Conservation (phyloP, 257 asterid genomes). For the Scutellaria minor region DNA sequence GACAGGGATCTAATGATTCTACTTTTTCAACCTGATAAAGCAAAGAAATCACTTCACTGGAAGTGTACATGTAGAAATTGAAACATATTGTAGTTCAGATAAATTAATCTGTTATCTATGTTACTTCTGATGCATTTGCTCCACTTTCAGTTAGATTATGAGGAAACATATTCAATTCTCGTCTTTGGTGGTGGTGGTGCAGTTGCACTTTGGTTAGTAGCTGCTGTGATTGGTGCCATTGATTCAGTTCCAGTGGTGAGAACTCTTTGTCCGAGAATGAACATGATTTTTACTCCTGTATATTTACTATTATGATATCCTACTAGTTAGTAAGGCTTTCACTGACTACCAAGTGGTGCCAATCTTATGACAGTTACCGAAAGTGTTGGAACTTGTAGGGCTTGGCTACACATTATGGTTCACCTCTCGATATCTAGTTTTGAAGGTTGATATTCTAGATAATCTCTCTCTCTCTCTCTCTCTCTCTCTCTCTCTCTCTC, state of each 20-base stretch:
- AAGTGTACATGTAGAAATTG: too few relatives aligned
- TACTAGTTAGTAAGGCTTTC: too few relatives aligned
- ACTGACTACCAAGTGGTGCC: too few relatives aligned
- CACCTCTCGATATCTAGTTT: slow-evolving; percentile 67
- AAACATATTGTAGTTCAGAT: slow-evolving; percentile 6
- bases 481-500: too few relatives aligned
- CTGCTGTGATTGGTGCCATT: slow-evolving; percentile 70
- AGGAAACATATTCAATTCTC: slow-evolving; percentile 52
- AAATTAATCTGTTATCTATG: not conserved
- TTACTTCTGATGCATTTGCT: not conserved
- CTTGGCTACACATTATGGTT: slow-evolving; percentile 84
- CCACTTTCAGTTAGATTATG: slow-evolving; percentile 60
- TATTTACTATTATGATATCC: too few relatives aligned
- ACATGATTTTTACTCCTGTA: not conserved
- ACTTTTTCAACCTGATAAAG: too few relatives aligned
- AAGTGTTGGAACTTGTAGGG: slow-evolving; percentile 73
- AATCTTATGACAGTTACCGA: slow-evolving; percentile 51
- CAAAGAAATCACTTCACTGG: too few relatives aligned
- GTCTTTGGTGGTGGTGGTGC: slow-evolving; percentile 63
- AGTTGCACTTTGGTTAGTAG: slow-evolving; percentile 60
- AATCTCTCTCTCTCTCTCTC: not conserved
- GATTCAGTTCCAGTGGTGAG: slow-evolving; percentile 84
- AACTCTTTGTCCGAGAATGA: not conserved
- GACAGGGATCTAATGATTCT: too few relatives aligned
- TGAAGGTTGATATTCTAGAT: slow-evolving; percentile 57